phyloP scores from a whole-genome alignment of 805 yeast genomes.

The Kuraishia molischiana region DNA sequence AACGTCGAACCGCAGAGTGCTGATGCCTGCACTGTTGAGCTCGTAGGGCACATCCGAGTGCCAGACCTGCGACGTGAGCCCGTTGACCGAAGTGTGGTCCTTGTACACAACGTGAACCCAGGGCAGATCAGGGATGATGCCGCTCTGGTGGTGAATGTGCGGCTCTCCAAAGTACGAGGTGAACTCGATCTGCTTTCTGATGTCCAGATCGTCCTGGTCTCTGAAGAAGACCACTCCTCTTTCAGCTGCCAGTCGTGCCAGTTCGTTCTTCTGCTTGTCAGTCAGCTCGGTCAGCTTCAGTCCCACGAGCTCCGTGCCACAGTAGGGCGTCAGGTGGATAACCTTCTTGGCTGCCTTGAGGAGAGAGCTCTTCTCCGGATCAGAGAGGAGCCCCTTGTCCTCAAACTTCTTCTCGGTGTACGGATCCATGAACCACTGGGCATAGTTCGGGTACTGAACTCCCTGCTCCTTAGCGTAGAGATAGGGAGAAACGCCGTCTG shows the following conservation, averaged over 20 bases:
- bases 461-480: constrained; percentile 8
- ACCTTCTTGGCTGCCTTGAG: constrained; percentile 31
- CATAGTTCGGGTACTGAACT: constrained; percentile 8
- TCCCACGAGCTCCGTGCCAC: constrained; percentile 36
- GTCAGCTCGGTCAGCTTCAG: constrained; percentile 29
- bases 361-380: constrained; percentile 24
- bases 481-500: constrained; percentile 8
- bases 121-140: constrained; percentile 22
- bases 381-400: constrained; percentile 9
- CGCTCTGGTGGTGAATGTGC: constrained; percentile 26
- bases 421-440: constrained; percentile 9
- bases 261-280: constrained; percentile 34
- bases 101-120: constrained; percentile 25
- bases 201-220: constrained; percentile 30
- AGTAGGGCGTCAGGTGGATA: constrained; percentile 27
- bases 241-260: constrained; percentile 36
- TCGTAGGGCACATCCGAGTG: constrained; percentile 41
- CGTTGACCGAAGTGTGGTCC: constrained; percentile 9
- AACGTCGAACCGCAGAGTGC: constrained; percentile 34
- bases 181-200: constrained; percentile 25
- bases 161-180: constrained; percentile 32
- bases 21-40: constrained; percentile 35
- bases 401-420: constrained; percentile 5
- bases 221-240: constrained; percentile 40
- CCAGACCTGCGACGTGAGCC: constrained; percentile 18